A percentile compares a stretch with the other conserved stretches of the same genome.
phyloP scores from a whole-genome alignment of 2,329 filamentous ascomycete genomes.

The Aspergillus candidus region DNA sequence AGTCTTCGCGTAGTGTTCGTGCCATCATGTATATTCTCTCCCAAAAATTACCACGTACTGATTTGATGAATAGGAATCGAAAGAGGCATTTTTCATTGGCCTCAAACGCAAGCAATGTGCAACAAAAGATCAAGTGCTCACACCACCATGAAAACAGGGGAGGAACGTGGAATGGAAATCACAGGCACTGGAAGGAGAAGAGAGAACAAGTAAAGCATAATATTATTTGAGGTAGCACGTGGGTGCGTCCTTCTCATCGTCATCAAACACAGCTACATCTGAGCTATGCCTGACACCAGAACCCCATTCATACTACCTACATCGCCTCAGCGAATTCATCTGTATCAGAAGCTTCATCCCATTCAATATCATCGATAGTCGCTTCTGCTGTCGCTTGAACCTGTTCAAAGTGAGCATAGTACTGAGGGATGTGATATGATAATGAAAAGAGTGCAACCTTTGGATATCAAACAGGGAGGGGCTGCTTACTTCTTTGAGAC shows the following conservation, averaged over 20 bases:
- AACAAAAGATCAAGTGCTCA: conserved; percentile 43
- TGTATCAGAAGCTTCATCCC: conserved; percentile 38
- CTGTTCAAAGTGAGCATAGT: conserved; percentile 24
- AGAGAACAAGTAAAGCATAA: no score
- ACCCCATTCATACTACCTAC: conserved; percentile 1
- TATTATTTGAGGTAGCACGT: no score
- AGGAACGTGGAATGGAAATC: no score
- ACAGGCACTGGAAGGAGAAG: no score
- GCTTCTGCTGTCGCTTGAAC: conserved; percentile 44
- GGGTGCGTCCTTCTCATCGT: no score
- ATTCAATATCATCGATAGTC: conserved; percentile 40
- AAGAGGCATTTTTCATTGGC: conserved; percentile 80
- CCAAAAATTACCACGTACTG: conserved; percentile 2
- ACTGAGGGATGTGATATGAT: neutral
- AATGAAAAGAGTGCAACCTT: conserved; percentile 17
- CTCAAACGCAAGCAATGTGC: conserved; percentile 58
- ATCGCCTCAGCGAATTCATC: conserved; percentile 28
- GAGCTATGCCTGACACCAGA: no score
- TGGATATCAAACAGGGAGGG: neutral
- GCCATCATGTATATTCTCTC: no score
- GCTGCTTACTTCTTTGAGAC: conserved; percentile 48
- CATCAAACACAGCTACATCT: no score
- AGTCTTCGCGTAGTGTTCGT: conserved; percentile 72
- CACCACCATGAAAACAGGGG: conserved; percentile 4
- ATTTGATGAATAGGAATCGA: conserved; percentile 58